Evolutionary conservation across 257 asterid genomes (phyloP), one percentile per base, ranked within the genome.

Genomic region (Fraxinus cuspidata): DNA sequence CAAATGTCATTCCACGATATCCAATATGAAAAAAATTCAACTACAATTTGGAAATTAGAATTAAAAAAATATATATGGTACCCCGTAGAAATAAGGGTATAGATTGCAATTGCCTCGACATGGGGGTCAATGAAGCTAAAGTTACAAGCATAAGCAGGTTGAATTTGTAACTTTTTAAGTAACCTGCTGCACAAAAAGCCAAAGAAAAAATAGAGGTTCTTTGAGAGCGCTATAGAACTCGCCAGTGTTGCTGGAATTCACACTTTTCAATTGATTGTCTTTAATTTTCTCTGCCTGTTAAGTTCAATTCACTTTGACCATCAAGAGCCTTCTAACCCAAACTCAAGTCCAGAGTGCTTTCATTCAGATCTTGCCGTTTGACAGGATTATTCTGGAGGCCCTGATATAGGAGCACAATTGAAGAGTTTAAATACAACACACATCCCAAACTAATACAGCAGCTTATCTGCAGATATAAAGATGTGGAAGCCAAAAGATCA

Each of bases 331-430:
- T 86, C 84, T 84, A 84, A 66, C 89, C 92, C 83, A 86, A 72
- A 71, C 87, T 84, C 79, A 88, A 81, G 77, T 86, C 90, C 75
- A 86, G 77, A 7, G 88, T 83, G 82, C 87, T 86, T 74, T 84
- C 90, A 32, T 88, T 88, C 53, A 86, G 84, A 81, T 86, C 88
- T 71, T 86, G 89, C 27, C 89, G 76, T 63, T 79, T 82, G 23
- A 70, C 37, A 35, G 70, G 82, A 58, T 77, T 81, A 60, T 60
- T 81, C 49, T 82, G 81, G 3, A 49, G 72, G 13, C 68, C 86
- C 90, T 88, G 84, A 68, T 35, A 69, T 21, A 74, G n/a, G 38
- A 27, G 31, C 42, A 13, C 38, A 68, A 67, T 75, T 35, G 60
- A 32, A 75, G 68, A 63, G 29, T 67, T 76, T 35, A 80, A 23